Evolutionary conservation across 1,139 yeast genomes (phyloP).

Genomic region (Lodderomyces theae): DNA sequence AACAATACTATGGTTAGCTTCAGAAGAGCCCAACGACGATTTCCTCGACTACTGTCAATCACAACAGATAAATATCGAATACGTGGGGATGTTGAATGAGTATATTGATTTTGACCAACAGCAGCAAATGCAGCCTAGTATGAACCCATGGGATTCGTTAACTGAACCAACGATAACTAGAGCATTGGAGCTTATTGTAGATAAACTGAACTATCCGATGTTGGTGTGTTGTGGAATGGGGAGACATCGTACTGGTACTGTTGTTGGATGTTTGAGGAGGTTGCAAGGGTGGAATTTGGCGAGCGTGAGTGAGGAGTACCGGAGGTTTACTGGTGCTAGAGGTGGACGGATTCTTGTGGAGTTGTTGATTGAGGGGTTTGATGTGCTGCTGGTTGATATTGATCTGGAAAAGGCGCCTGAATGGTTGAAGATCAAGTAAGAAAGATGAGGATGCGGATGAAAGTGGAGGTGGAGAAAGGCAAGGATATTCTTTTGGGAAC

Average conservation of each 20-base stretch:
- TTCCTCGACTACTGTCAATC: conserved; percentile 77
- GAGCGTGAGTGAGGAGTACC: conserved; percentile 86
- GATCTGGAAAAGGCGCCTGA: conserved; percentile 24
- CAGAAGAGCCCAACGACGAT: conserved; percentile 91
- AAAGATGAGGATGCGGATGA: background rate
- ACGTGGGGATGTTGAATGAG: conserved; percentile 65
- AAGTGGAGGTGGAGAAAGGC: background rate
- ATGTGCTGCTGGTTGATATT: conserved; percentile 51
- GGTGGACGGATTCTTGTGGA: conserved; percentile 93
- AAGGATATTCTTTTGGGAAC: too few species aligned
- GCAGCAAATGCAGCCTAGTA: conserved; percentile 3
- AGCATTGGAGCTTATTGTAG: conserved; percentile 73
- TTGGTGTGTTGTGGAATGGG: conserved; percentile 98
- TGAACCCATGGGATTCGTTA: conserved; percentile 94
- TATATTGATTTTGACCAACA: conserved; percentile 25
- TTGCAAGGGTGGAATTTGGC: conserved; percentile 96
- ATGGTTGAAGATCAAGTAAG: conserved; percentile 12
- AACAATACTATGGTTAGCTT: conserved; percentile 89
- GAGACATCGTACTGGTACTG: conserved; percentile 93
- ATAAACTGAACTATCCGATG: conserved; percentile 74
- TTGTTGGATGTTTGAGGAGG: conserved; percentile 86
- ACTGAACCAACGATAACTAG: conserved; percentile 77
- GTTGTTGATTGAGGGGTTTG: conserved; percentile 82
- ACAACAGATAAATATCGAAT: conserved; percentile 62
- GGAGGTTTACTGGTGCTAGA: conserved; percentile 87